These are phyloP conservation scores for Suaeda aralocaspica DNA, from an alignment of 148 eudicot genomes.

Conservation along the genomic window DNA sequence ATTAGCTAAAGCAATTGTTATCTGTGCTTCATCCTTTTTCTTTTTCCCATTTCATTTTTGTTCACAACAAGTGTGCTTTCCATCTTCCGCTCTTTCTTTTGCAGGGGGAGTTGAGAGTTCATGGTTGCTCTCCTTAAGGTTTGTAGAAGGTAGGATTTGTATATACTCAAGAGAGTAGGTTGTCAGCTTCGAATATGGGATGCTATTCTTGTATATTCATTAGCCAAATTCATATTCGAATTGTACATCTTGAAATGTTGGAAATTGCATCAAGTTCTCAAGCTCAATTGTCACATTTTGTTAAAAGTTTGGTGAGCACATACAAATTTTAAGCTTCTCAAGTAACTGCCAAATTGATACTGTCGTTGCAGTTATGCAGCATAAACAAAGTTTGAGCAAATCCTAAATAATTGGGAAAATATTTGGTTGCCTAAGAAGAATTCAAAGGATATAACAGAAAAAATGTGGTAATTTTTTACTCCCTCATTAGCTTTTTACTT, in stretches of 20 bases:
- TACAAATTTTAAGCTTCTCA: no score
- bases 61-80: constrained; percentile 11
- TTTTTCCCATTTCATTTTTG: constrained; percentile 17
- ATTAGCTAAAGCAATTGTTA: constrained; percentile 21
- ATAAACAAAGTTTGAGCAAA: no score
- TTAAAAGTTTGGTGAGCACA: no score
- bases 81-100: background rate
- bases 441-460: no score
- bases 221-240: constrained; percentile 13
- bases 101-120: constrained; percentile 1
- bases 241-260: constrained; percentile 20
- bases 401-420: no score
- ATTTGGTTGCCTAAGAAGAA: no score
- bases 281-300: no score
- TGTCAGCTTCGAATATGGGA: constrained; percentile 21
- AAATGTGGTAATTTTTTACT: no score
- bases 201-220: constrained; percentile 29
- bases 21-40: constrained; percentile 4
- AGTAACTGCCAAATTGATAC: no score
- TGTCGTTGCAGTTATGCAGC: no score
- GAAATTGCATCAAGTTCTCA: constrained; percentile 7
- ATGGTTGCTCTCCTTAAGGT: constrained; percentile 12
- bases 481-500: no score
- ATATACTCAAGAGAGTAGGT: constrained; percentile 25
- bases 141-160: constrained; percentile 27